Evolutionary conservation across 169 alveolate species (phyloP).

Genomic region (Eimeria tenella): DNA sequence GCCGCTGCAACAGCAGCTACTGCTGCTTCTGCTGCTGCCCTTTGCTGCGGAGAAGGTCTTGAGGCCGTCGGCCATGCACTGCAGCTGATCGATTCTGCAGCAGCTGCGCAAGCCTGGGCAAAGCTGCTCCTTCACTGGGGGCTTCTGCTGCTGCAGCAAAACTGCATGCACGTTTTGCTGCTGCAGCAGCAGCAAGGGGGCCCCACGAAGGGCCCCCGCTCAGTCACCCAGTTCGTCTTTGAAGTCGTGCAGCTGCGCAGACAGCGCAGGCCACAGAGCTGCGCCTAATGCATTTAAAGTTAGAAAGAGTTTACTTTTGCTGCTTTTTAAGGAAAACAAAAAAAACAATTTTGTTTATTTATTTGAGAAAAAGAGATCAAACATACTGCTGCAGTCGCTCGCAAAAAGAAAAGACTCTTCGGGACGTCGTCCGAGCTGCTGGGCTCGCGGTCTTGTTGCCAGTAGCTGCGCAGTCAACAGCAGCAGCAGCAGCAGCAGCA

Average conservation of each 20-base stretch:
- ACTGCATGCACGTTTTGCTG: not conserved
- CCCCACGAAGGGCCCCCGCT: too few relatives aligned
- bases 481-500: not conserved
- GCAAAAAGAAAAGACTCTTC: constrained; percentile 44
- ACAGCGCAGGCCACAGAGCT: not conserved
- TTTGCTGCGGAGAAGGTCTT: too few relatives aligned
- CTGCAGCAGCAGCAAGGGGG: not conserved
- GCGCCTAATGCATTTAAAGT: not conserved
- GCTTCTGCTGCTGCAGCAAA: not conserved
- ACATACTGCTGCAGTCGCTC: constrained; percentile 35
- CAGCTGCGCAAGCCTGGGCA: too few relatives aligned
- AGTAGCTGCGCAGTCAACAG: constrained; percentile 39
- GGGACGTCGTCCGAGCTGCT: constrained; percentile 14
- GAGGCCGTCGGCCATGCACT: too few relatives aligned
- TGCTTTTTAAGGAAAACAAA: not conserved
- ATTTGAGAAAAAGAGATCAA: not conserved
- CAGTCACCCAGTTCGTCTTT: not conserved
- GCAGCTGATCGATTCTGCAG: too few relatives aligned
- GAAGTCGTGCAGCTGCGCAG: constrained; percentile 40
- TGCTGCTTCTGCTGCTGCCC: too few relatives aligned
- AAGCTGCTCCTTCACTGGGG: too few relatives aligned
- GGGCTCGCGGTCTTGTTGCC: constrained; percentile 62
- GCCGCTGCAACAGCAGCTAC: too few relatives aligned
- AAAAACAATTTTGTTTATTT: too few relatives aligned
- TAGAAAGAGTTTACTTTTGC: too few relatives aligned